Evolutionary conservation across 225 moss, liverwort and hornwort species (phyloP).

Genomic region (Neckera pumila): DNA sequence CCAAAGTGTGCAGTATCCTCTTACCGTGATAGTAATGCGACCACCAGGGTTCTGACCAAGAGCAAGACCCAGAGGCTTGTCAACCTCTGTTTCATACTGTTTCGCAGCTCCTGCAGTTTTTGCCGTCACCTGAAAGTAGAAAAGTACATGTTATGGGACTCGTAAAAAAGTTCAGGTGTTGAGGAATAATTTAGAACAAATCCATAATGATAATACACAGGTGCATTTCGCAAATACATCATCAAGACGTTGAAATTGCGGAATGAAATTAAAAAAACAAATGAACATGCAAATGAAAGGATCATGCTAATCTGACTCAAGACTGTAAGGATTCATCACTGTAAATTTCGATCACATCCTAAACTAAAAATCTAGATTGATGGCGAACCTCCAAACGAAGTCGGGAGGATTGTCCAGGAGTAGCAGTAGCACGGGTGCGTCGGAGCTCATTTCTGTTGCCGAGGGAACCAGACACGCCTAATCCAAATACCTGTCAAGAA

Average conservation of each 20-base stretch:
- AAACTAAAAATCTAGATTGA: neutral
- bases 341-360: neutral
- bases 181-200: neutral
- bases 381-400: constrained; percentile 23
- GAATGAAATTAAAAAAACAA: neutral
- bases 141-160: neutral
- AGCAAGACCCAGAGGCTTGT: constrained; percentile 86
- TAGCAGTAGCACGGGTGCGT: neutral
- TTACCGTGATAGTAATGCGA: constrained; percentile 68
- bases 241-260: neutral
- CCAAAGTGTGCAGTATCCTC: neutral
- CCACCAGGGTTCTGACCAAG: constrained; percentile 80
- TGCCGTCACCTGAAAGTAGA: constrained; percentile 49
- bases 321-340: neutral
- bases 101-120: constrained; percentile 79
- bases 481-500: constrained; percentile 14
- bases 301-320: neutral
- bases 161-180: neutral
- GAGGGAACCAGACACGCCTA: constrained; percentile 20
- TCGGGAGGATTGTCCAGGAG: neutral
- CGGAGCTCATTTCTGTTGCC: constrained; percentile 20
- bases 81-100: constrained; percentile 88
- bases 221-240: neutral
- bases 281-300: neutral
- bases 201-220: neutral